Base-by-base conservation (phyloP, 495 filamentous ascomycete species). In the Daldinia caldariorum region DNA sequence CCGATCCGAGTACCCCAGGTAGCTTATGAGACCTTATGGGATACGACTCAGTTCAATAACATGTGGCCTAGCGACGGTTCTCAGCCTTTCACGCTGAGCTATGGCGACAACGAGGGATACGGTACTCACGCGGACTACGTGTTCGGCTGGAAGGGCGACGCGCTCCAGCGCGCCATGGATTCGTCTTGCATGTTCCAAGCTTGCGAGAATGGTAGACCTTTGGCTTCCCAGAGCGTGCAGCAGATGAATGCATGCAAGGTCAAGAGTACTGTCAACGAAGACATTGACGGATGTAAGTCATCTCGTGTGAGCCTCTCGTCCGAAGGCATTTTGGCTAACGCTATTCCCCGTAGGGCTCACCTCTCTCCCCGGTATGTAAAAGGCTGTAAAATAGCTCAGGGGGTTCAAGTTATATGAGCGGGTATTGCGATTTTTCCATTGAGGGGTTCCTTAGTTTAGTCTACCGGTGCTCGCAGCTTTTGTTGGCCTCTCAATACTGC, bases 1-100 rank as follows among this genome's bases (percentile, higher is more conserved):
- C 83, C 83, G 4, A 76, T 82, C 20, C 77, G 80, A 53, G 76
- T 84, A 22, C 80, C 83, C 7, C 83, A 86, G 69, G 76, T 86
- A 8, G 79, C 82, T 13, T 85, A 83, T 77, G 83, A 86, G 73
- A 83, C 83, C 4, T 78, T 85, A 26, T 86, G 83, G 82, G 81
- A 85, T 71, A 83, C 83, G 5, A 77, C 81, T 32, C 65, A 77
- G 51, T 85, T 84, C 76, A 77, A 79, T 77, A 70, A 50, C 74
- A 73, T 82, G 71, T 85, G 83, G 81, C 82, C 83, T 38, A 70
- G 73, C 4, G 82, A 81, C 67, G 81, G 79, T 32, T 74, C 76
- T 29, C 74, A 84, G 18, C 83, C 83, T 10, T 84, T 86, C 67
- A 79, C 82, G 8, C 76, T 79, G 58, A 76, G 72, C 71, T 81